Percentiles rank a stretch among this genome's conserved stretches.
Conservation (phyloP, 1,284 basidiomycete genomes). For the Ustilago lituana region DNA sequence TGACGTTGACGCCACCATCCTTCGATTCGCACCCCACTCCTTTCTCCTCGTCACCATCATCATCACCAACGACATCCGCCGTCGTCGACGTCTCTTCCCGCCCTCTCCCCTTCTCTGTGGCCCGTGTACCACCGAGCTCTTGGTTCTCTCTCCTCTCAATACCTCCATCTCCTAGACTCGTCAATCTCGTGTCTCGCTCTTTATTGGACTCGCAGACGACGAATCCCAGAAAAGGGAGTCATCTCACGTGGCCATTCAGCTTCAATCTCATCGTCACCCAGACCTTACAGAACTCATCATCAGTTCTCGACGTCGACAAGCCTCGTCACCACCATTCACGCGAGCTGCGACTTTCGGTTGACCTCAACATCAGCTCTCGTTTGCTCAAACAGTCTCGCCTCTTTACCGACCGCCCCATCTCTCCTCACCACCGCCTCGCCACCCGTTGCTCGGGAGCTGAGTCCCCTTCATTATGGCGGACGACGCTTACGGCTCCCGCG, state of each 20-base stretch:
- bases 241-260: too few relatives aligned
- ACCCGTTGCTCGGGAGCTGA: constrained; percentile 28
- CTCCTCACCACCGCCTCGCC: not conserved
- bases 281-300: not conserved
- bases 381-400: not conserved
- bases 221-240: too few relatives aligned
- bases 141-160: too few relatives aligned
- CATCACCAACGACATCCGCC: constrained; percentile 14
- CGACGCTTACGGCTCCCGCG: constrained; percentile 49
- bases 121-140: too few relatives aligned
- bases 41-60: constrained; percentile 10
- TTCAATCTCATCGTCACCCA: too few relatives aligned
- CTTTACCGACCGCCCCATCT: not conserved
- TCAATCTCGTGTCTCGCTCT: too few relatives aligned
- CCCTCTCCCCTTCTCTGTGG: not conserved
- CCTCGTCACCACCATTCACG: not conserved
- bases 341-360: constrained; percentile 1
- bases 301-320: not conserved
- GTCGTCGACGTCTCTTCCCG: not conserved
- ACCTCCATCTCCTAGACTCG: too few relatives aligned
- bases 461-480: constrained; percentile 46
- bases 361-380: not conserved
- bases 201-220: too few relatives aligned
- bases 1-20: constrained; percentile 8
- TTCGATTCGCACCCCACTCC: not conserved